phyloP scores from a whole-genome alignment of 225 moss, liverwort and hornwort genomes.

The Takakia lepidozioides region DNA sequence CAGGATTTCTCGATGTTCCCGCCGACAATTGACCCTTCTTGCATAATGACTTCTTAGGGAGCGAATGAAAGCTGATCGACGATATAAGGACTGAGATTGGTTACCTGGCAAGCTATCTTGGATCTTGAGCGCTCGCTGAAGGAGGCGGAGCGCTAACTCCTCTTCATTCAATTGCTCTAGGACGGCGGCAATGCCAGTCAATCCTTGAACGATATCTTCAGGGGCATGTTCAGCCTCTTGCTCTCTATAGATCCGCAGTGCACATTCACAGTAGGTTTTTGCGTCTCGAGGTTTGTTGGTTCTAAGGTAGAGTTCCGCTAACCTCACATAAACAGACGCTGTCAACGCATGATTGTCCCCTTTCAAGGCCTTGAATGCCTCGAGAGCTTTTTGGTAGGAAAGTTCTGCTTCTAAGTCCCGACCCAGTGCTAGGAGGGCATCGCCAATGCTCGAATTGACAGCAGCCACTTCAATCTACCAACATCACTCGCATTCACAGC shows the following conservation, averaged over 20 bases:
- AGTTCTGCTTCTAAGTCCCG: conserved; percentile 71
- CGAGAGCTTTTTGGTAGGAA: conserved; percentile 68
- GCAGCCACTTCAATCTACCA: conserved; percentile 77
- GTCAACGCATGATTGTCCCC: conserved; percentile 60
- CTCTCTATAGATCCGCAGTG: conserved; percentile 65
- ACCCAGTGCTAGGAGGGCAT: conserved; percentile 67
- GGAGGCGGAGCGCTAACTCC: conserved; percentile 56
- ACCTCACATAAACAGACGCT: conserved; percentile 58
- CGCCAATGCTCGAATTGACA: conserved; percentile 75
- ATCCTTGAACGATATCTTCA: conserved; percentile 62
- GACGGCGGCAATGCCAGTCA: conserved; percentile 59
- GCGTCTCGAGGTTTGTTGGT: conserved; percentile 70
- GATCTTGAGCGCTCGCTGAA: conserved; percentile 63
- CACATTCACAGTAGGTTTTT: conserved; percentile 60
- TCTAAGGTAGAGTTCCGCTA: conserved; percentile 67
- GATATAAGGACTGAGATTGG: no score
- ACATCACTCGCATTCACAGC: not conserved
- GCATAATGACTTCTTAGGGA: no score
- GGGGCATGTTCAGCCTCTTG: conserved; percentile 58
- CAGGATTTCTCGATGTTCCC: no score
- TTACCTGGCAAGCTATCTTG: conserved; percentile 58
- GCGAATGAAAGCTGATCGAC: no score
- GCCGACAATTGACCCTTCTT: no score
- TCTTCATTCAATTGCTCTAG: conserved; percentile 63
- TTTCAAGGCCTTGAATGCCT: conserved; percentile 56